Conservation (phyloP, 164 flowering plant genomes). For the Euptelea pleiosperma region DNA sequence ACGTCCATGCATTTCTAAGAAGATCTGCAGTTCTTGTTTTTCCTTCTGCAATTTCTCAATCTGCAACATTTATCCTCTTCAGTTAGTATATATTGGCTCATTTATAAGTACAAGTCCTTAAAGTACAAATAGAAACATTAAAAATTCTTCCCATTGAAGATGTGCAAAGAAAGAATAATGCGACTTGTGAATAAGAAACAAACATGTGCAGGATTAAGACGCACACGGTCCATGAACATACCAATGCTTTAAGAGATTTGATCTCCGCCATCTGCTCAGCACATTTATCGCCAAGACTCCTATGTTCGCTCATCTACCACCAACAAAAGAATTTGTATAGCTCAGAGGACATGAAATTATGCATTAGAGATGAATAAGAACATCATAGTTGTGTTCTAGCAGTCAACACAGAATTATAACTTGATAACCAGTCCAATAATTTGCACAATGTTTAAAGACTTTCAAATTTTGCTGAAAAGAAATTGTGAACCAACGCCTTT, state of each 20-base stretch:
- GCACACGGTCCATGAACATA: conserved; percentile 26
- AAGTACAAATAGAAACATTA: no score
- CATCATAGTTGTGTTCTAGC: neutral
- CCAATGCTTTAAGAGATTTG: conserved; percentile 66
- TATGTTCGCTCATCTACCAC: conserved; percentile 58
- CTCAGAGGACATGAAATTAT: conserved; percentile 7
- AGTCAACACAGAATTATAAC: no score
- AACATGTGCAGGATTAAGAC: neutral
- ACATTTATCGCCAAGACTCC: conserved; percentile 51
- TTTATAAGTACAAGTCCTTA: no score
- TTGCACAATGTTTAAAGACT: no score
- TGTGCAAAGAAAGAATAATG: neutral
- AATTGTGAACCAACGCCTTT: no score
- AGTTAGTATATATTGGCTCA: conserved; percentile 10
- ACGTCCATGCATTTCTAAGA: conserved; percentile 77
- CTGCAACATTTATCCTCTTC: conserved; percentile 40
- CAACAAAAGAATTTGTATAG: conserved; percentile 16
- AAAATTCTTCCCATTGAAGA: neutral
- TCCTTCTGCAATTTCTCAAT: conserved; percentile 74
- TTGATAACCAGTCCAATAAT: no score
- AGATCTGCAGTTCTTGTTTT: conserved; percentile 59
- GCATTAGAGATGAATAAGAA: conserved; percentile 2
- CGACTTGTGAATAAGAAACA: neutral
- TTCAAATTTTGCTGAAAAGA: no score
- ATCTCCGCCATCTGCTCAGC: conserved; percentile 56